phyloP scores from a whole-genome alignment of 1,284 basidiomycete genomes.

The Cronartium quercuum region DNA sequence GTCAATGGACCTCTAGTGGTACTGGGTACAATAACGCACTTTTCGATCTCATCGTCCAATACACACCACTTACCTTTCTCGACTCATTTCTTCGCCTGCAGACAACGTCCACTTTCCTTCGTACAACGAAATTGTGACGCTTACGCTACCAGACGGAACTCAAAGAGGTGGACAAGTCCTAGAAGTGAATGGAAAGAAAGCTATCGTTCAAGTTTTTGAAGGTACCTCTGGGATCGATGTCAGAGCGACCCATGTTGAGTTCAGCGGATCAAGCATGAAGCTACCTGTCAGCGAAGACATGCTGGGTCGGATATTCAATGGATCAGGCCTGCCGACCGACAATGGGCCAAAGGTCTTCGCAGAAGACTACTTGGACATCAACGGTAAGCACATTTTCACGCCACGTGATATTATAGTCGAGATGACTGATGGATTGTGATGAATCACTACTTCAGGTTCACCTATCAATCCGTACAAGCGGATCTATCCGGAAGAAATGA shows the following conservation, averaged over 20 bases:
- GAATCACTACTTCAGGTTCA: slow-evolving; percentile 61
- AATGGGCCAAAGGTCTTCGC: slow-evolving; percentile 98
- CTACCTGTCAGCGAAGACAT: slow-evolving; percentile 99
- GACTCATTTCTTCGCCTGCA: not conserved
- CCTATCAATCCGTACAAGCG: slow-evolving; percentile 99
- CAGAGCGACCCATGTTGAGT: slow-evolving; percentile 93
- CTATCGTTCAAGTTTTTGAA: slow-evolving; percentile 98
- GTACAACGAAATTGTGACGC: slow-evolving; percentile 95
- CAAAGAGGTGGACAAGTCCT: slow-evolving; percentile 95
- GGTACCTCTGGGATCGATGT: slow-evolving; percentile 98
- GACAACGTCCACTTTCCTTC: slow-evolving; percentile 64
- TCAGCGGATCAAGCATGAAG: slow-evolving; percentile 98
- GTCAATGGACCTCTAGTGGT: slow-evolving; percentile 93
- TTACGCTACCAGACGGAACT: slow-evolving; percentile 92
- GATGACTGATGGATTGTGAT: not conserved
- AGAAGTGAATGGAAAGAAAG: slow-evolving; percentile 97
- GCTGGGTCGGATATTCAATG: slow-evolving; percentile 98
- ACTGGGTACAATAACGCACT: slow-evolving; percentile 60
- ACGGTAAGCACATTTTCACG: slow-evolving; percentile 60
- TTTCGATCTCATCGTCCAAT: not conserved
- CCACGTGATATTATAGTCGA: not conserved
- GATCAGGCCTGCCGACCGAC: slow-evolving; percentile 95
- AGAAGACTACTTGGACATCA: slow-evolving; percentile 98
- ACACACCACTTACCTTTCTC: slow-evolving; percentile 51
- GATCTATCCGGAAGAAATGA: slow-evolving; percentile 99